A percentile compares a stretch with the other conserved stretches of the same genome.
These are phyloP conservation scores for Pyrus betulifolia DNA, from an alignment of 306 rosid species.

Conservation along the genomic window DNA sequence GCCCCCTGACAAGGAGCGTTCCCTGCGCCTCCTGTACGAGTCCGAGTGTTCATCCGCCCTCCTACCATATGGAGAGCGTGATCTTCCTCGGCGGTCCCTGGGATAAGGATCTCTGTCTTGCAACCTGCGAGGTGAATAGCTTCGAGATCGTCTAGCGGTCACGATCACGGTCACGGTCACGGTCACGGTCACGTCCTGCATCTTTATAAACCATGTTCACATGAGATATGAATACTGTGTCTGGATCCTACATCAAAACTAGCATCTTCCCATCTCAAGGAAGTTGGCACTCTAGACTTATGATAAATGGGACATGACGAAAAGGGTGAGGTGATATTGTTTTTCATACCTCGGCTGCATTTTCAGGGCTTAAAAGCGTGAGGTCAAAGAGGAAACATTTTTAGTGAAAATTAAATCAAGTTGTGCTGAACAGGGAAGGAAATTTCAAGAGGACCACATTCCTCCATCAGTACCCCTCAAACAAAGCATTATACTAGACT, in stretches of 20 bases:
- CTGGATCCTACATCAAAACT: neutral
- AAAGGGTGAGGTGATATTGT: neutral
- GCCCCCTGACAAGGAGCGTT: conserved; percentile 15
- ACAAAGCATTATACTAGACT: neutral
- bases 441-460: neutral
- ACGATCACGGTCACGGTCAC: neutral
- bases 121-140: conserved; percentile 31
- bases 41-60: conserved; percentile 23
- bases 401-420: neutral
- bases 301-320: neutral
- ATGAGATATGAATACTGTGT: neutral
- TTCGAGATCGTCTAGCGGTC: conserved; percentile 21
- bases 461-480: neutral
- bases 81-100: conserved; percentile 34
- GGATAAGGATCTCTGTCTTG: conserved; percentile 28
- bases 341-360: neutral
- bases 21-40: conserved; percentile 23
- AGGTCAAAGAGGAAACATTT: neutral
- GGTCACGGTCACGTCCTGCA: conserved; percentile 28
- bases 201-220: neutral
- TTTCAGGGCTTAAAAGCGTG: neutral
- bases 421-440: neutral
- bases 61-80: conserved; percentile 30
- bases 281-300: neutral
- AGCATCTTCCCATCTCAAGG: neutral